phyloP scores from a whole-genome alignment of 441 rosid genomes.

The Adansonia rubrostipa region DNA sequence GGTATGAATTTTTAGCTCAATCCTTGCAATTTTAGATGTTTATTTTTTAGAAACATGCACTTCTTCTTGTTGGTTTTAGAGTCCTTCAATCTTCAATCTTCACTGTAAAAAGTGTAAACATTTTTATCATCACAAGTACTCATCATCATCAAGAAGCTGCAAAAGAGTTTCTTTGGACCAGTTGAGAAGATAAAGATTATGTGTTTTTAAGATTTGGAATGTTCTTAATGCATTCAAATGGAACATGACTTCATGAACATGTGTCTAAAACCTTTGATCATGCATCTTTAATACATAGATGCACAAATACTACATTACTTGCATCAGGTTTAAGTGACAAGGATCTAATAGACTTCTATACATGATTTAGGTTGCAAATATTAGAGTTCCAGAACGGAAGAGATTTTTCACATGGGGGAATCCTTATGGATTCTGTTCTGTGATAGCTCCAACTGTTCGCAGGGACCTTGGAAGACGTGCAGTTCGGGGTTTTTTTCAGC shows the following conservation, averaged over 20 bases:
- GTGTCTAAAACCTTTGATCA: background rate
- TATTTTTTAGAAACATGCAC: background rate
- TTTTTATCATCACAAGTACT: background rate
- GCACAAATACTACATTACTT: background rate
- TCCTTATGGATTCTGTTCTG: conserved; percentile 30
- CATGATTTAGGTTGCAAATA: background rate
- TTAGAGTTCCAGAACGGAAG: conserved; percentile 5
- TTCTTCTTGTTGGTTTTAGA: background rate
- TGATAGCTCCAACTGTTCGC: conserved; percentile 24
- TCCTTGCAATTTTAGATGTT: background rate
- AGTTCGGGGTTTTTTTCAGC: conserved; percentile 22
- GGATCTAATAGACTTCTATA: background rate
- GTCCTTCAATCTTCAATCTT: background rate
- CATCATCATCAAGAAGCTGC: background rate
- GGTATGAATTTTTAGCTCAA: background rate
- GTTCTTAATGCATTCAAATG: background rate
- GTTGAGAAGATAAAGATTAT: background rate
- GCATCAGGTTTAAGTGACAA: conserved; percentile 12
- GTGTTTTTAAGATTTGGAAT: background rate
- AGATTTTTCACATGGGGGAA: conserved; percentile 22
- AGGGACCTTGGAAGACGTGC: conserved; percentile 19
- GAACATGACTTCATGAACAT: background rate
- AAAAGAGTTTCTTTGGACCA: background rate
- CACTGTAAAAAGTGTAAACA: background rate
- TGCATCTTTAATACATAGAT: background rate